Evolutionary conservation across 2,329 filamentous ascomycete genomes (phyloP), one percentile per base, ranked within the genome.

Genomic region (Alternaria atra): DNA sequence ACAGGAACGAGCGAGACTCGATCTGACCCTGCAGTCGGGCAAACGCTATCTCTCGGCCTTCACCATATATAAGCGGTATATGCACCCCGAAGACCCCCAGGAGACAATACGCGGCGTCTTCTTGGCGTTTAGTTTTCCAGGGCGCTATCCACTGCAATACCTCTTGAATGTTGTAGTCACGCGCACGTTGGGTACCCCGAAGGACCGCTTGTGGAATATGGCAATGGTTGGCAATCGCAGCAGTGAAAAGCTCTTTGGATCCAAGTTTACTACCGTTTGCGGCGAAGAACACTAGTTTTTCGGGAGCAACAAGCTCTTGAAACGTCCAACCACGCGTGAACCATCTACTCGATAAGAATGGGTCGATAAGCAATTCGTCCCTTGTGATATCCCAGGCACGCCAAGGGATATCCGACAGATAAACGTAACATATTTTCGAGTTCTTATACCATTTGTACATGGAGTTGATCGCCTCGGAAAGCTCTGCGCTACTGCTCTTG

Each of bases 41-140:
- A 15, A 47, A 47, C 1, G 44, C 44, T 4, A 12, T 48, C 2
- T 4, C 6, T 6, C 3, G 20, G 4, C 62, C 60, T 35, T 65
- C 55, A 6, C 55, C 62, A 10, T 65, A 65, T 12, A 65, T 37
- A 2, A 60, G 42, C 27, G 62, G 55, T 52, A 65, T 59, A 1
- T 62, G 59, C 2, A 77, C 60, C 43, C 62, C 64, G 51, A 75
- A 72, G 4, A 75, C 47, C 0, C 74, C 75, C 2, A 77, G 53
- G 1, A 77, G 61, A 23, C 42, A 75, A 52, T 77, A 77, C 1
- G 73, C 71, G 6, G 34, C 52, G 53, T 77, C 75, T 64, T 77
- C 74, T 37, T 52, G 44, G 12, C 64, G 35, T 23, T 65, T 67
- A 0, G 61, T 65, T 35, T 43, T 2, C 6, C 67, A 43, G 20